Conservation (phyloP, 2,329 filamentous ascomycete species). For the Botrytis squamosa region DNA sequence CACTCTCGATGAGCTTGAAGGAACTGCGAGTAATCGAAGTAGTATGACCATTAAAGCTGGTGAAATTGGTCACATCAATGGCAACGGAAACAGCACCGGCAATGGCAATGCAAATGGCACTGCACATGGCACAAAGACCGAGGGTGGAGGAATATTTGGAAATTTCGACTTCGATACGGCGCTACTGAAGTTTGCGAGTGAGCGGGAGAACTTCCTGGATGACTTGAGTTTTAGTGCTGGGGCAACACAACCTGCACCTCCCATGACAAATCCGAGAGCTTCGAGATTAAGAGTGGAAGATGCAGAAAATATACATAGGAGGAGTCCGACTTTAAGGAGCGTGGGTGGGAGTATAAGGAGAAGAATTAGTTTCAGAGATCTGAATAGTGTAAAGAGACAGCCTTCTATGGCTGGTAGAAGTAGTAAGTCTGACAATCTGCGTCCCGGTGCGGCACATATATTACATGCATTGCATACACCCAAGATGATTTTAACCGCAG, state of each 20-base stretch:
- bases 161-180: slow-evolving; percentile 95
- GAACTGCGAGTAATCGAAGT: slow-evolving; percentile 57
- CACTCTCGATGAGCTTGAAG: slow-evolving; percentile 57
- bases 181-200: slow-evolving; percentile 90
- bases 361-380: slow-evolving; percentile 88
- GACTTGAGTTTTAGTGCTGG: slow-evolving; percentile 88
- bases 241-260: slow-evolving; percentile 63
- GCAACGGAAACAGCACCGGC: background rate
- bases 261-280: slow-evolving; percentile 74
- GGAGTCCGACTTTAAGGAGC: slow-evolving; percentile 46
- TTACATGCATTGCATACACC: slow-evolving; percentile 15
- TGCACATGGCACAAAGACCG: slow-evolving; percentile 19
- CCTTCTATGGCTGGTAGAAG: slow-evolving; percentile 68
- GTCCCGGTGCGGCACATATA: slow-evolving; percentile 4
- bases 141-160: slow-evolving; percentile 40
- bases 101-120: background rate
- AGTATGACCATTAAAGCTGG: slow-evolving; percentile 60
- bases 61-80: slow-evolving; percentile 26
- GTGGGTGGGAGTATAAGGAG: slow-evolving; percentile 84
- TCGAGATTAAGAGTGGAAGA: slow-evolving; percentile 82
- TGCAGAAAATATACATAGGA: slow-evolving; percentile 43
- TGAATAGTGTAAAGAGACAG: slow-evolving; percentile 91
- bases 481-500: slow-evolving; percentile 19
- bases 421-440: slow-evolving; percentile 53
- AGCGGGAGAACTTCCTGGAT: slow-evolving; percentile 88